phyloP scores from a whole-genome alignment of 768 basidiomycete genomes.

The Chalciporus sphaerocephalus region DNA sequence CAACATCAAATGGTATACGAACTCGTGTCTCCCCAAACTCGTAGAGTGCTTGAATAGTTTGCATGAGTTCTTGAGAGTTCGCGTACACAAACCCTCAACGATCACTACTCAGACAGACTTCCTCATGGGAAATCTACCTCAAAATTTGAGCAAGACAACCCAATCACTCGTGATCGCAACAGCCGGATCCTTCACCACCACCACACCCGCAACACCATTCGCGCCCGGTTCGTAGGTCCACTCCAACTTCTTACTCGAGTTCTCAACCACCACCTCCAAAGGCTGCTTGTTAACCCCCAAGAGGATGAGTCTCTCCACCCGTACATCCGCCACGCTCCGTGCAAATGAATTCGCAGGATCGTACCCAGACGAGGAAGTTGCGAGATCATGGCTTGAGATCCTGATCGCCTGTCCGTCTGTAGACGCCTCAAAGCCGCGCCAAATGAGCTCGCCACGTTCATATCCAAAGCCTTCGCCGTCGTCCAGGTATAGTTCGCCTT shows the following conservation, averaged over 20 bases:
- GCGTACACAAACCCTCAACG: background rate
- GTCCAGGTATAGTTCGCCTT: slow-evolving; percentile 90
- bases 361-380: slow-evolving; percentile 54
- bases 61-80: background rate
- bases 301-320: slow-evolving; percentile 79
- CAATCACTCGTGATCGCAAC: slow-evolving; percentile 59
- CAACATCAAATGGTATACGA: too few relatives aligned
- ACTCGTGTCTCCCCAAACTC: background rate
- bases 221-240: slow-evolving; percentile 68
- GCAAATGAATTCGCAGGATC: slow-evolving; percentile 65
- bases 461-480: slow-evolving; percentile 85
- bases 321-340: slow-evolving; percentile 54
- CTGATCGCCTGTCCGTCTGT: slow-evolving; percentile 43
- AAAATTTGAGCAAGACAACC: slow-evolving; percentile 43
- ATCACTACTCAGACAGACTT: background rate
- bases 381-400: slow-evolving; percentile 52
- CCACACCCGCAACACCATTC: slow-evolving; percentile 53
- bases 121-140: slow-evolving; percentile 1
- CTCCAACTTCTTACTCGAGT: slow-evolving; percentile 43
- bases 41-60: background rate
- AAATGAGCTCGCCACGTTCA: slow-evolving; percentile 73
- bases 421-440: slow-evolving; percentile 70
- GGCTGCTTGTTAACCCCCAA: slow-evolving; percentile 69
- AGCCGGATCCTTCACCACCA: slow-evolving; percentile 75
- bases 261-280: slow-evolving; percentile 48